Evolutionary conservation across 1,284 basidiomycete genomes (phyloP).

Genomic region (Marasmius fiardii): DNA sequence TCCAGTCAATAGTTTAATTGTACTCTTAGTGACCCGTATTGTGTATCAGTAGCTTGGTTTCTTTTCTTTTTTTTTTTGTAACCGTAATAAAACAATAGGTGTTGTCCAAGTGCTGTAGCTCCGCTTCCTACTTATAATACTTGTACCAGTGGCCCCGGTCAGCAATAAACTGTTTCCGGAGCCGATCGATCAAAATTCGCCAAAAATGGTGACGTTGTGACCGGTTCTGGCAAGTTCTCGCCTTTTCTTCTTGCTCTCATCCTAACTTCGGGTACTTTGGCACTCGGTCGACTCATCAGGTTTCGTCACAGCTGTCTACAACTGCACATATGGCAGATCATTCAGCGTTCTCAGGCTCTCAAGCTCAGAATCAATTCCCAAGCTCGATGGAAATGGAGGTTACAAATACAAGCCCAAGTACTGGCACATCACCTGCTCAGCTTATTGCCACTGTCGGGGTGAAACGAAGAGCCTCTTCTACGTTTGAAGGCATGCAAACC

Average conservation of each 20-base stretch:
- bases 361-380: background rate
- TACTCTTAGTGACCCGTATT: too few relatives aligned
- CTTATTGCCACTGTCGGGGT: slow-evolving; percentile 26
- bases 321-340: background rate
- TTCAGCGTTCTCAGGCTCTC: background rate
- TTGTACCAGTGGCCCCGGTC: too few relatives aligned
- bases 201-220: background rate
- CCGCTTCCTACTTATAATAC: too few relatives aligned
- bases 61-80: background rate
- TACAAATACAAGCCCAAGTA: background rate
- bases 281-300: background rate
- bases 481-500: slow-evolving; percentile 49
- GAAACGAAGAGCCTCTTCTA: slow-evolving; percentile 62
- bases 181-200: background rate
- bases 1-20: background rate
- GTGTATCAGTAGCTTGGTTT: background rate
- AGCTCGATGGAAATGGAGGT: background rate
- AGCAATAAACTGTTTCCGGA: background rate
- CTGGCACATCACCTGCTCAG: background rate
- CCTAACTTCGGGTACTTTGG: background rate
- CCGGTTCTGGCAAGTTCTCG: background rate
- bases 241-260: background rate
- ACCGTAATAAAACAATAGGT: too few relatives aligned
- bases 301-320: background rate
- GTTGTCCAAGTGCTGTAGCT: too few relatives aligned